Base-by-base conservation (phyloP, 192 early-diverging fungal genomes). In the Jimgerdemannia lactiflua region DNA sequence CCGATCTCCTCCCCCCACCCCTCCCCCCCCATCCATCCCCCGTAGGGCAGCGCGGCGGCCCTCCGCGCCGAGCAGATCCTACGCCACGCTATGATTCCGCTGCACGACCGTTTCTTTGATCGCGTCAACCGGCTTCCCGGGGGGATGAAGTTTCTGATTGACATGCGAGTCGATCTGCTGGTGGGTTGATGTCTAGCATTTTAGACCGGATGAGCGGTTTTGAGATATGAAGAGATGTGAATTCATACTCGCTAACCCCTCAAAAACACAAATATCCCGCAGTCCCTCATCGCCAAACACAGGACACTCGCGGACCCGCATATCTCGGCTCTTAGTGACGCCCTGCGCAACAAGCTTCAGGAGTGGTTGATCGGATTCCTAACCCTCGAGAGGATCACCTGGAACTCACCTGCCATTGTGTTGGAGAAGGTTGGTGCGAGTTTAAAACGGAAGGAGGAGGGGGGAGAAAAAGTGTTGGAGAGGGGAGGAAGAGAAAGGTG, bases 351-450 rank as follows among this genome's bases (percentile, higher is more conserved):
- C 43, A 89, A 90, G 74, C 79, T 97, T 3, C 89, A 94, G 74
- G 83, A 82, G n/a, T 94, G 91, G 90, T 88, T 96, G 39, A 86
- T 95, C 41, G 91, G 89, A 17, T 91, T 87, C 41, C 77, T 96
- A 71, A 93, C 93, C 67, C 85, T 96, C 18, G 91, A 94, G 66
- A 85, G 93, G 44, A 85, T 97, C 9, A 94, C 94, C 1, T 96
- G 96, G 95, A 86, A 89, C 73, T 92, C 90, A 7, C 90, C 93
- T 7, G 94, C 94, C 2, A 84, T 79, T 39, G 78, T 95, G 3
- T 84, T 97, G 14, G 96, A 97, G 78, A 95, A 94, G 83, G 92
- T 96, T 71, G 69, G 73, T 10, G 41, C 65, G 17, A 67, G 66
- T 54, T 0, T 76, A 3, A 2, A 4, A 29, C n/a, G 65, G 42